A percentile compares a stretch with the other conserved stretches of the same genome.
Conservation (phyloP, 768 basidiomycete genomes). For the Agrocybe pediades region DNA sequence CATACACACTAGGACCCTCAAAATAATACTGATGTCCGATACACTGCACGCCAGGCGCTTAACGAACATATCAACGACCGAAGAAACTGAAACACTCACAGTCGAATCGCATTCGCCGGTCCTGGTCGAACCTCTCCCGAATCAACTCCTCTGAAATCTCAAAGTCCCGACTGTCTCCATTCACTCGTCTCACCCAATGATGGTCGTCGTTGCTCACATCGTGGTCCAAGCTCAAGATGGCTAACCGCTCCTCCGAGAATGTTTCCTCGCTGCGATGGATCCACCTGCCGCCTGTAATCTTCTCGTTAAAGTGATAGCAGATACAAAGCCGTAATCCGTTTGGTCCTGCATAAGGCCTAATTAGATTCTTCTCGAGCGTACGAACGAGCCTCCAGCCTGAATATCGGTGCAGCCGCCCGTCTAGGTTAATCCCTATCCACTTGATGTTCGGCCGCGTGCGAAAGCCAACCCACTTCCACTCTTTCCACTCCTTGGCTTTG, state of each 20-base stretch:
- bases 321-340: constrained; percentile 5
- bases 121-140: constrained; percentile 2
- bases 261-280: constrained; percentile 13
- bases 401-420: constrained; percentile 1
- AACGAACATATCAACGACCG: constrained; percentile 3
- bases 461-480: constrained; percentile 11
- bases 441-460: constrained; percentile 2
- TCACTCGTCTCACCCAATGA: constrained; percentile 6
- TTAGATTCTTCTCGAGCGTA: constrained; percentile 2
- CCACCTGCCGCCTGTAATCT: constrained; percentile 7
- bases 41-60: not conserved
- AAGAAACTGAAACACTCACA: constrained; percentile 1
- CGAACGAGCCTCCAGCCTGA: constrained; percentile 1
- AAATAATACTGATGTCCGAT: constrained; percentile 5
- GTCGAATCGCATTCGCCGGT: constrained; percentile 1
- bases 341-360: constrained; percentile 3
- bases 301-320: constrained; percentile 6
- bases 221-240: constrained; percentile 5
- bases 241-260: constrained; percentile 12
- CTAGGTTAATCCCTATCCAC: constrained; percentile 12
- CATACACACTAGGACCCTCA: not conserved
- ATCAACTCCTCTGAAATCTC: constrained; percentile 13
- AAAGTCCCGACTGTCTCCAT: constrained; percentile 10
- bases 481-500: constrained; percentile 7
- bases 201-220: constrained; percentile 8